These are phyloP conservation scores for Xylaria cubensis DNA, from an alignment of 495 filamentous ascomycete genomes.

Conservation along the genomic window DNA sequence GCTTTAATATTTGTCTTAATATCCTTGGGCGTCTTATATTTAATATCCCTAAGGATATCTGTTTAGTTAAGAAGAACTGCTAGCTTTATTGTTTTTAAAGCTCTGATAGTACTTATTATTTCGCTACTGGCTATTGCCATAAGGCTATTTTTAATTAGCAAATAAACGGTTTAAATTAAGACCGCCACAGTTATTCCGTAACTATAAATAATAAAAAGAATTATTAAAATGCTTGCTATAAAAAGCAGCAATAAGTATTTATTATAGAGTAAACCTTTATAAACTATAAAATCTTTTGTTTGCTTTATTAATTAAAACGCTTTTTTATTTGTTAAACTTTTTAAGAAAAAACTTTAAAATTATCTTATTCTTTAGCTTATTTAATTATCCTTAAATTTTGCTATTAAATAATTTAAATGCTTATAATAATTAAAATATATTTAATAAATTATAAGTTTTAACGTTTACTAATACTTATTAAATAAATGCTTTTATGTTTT, in stretches of 20 bases:
- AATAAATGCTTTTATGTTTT: background rate
- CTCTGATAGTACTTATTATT: background rate
- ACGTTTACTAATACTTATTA: background rate
- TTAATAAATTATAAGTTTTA: background rate
- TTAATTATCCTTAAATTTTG: conserved; percentile 6
- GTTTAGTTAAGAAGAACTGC: too few species aligned
- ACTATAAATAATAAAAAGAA: background rate
- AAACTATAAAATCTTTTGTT: background rate
- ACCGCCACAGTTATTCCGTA: background rate
- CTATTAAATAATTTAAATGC: conserved; percentile 3
- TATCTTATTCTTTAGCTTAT: background rate
- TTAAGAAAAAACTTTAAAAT: background rate
- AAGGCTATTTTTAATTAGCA: background rate
- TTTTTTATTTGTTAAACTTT: background rate
- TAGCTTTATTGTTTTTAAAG: too few species aligned
- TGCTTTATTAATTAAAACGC: background rate
- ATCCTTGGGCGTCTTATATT: too few species aligned
- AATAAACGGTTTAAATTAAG: background rate
- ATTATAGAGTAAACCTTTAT: background rate
- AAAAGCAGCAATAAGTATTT: background rate
- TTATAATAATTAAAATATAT: background rate
- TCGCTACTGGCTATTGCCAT: background rate
- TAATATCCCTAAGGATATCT: too few species aligned
- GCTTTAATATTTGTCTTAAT: background rate
- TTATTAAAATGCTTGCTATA: background rate